Percentiles rank a stretch among this genome's conserved stretches.
These are phyloP conservation scores for Gaultheria prostrata DNA, from an alignment of 148 eudicot species.

Conservation along the genomic window DNA sequence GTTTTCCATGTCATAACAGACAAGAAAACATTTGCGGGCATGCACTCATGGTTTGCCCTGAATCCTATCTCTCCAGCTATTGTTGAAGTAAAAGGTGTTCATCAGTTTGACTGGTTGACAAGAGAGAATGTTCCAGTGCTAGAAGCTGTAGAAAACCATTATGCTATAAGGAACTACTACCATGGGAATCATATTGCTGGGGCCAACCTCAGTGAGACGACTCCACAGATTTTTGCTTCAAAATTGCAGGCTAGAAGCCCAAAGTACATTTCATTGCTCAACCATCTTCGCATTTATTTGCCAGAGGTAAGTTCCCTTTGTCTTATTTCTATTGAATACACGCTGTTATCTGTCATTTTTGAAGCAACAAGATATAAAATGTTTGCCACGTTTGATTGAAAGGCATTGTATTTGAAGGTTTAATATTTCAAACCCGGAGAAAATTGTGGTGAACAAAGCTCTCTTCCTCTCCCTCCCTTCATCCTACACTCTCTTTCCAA, in stretches of 20 bases:
- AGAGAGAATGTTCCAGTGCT: conserved; percentile 97
- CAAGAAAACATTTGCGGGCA: conserved; percentile 97
- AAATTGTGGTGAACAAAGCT: background rate
- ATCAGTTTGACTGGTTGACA: conserved; percentile 98
- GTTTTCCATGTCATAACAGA: conserved; percentile 97
- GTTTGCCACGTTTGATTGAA: background rate
- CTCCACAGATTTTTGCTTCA: conserved; percentile 90
- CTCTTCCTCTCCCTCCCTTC: background rate
- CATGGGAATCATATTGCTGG: conserved; percentile 95
- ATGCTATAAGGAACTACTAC: conserved; percentile 76
- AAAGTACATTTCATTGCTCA: conserved; percentile 92
- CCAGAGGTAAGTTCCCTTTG: conserved; percentile 70
- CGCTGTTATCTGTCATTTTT: background rate
- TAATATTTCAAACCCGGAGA: background rate
- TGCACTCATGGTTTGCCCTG: conserved; percentile 99
- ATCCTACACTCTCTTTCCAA: background rate
- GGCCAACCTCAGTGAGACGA: conserved; percentile 82
- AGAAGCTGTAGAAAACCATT: conserved; percentile 94
- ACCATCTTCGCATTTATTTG: conserved; percentile 94
- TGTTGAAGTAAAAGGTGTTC: conserved; percentile 96
- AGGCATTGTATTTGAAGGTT: background rate
- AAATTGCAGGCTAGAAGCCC: conserved; percentile 96
- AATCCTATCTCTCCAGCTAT: conserved; percentile 82
- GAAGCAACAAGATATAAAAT: background rate
- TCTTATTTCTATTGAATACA: conserved; percentile 7